Evolutionary conservation across 305 asterid genomes (phyloP).

Genomic region (Fraxinus sp.): DNA sequence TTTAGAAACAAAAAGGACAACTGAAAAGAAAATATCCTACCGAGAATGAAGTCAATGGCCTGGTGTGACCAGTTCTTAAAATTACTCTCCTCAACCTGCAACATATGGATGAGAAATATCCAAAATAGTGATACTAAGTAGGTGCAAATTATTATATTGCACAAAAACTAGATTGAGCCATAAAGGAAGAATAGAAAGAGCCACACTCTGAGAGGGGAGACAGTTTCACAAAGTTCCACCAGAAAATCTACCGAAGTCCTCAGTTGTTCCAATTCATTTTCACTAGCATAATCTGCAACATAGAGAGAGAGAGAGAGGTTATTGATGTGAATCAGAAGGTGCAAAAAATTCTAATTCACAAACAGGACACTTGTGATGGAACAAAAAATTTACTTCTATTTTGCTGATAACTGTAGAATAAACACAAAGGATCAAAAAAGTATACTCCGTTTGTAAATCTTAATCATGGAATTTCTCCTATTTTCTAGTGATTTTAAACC

Average conservation of each 20-base stretch:
- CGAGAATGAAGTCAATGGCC: constrained; percentile 86
- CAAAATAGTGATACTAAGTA: constrained; percentile 11
- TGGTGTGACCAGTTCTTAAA: constrained; percentile 89
- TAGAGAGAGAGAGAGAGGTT: not conserved
- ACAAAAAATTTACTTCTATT: not conserved
- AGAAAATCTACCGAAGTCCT: constrained; percentile 89
- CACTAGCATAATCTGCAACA: constrained; percentile 46
- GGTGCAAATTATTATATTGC: constrained; percentile 4
- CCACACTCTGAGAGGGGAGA: constrained; percentile 53
- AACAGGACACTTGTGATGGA: not conserved
- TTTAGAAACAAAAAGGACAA: not conserved
- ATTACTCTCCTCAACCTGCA: constrained; percentile 58
- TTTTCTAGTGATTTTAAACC: not conserved
- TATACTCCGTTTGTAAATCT: not conserved
- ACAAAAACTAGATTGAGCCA: not conserved
- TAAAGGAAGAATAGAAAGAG: constrained; percentile 24
- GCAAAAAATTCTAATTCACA: not conserved
- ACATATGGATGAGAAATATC: constrained; percentile 20
- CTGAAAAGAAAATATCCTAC: constrained; percentile 33
- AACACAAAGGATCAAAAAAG: not conserved
- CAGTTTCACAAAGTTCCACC: constrained; percentile 77
- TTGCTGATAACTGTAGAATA: not conserved
- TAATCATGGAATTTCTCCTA: constrained; percentile 3
- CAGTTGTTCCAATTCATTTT: constrained; percentile 62
- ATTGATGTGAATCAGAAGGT: not conserved